A percentile compares a stretch with the other conserved stretches of the same genome.
phyloP scores from a whole-genome alignment of 2,329 filamentous ascomycete genomes.

The Botrytis hyacinthi region DNA sequence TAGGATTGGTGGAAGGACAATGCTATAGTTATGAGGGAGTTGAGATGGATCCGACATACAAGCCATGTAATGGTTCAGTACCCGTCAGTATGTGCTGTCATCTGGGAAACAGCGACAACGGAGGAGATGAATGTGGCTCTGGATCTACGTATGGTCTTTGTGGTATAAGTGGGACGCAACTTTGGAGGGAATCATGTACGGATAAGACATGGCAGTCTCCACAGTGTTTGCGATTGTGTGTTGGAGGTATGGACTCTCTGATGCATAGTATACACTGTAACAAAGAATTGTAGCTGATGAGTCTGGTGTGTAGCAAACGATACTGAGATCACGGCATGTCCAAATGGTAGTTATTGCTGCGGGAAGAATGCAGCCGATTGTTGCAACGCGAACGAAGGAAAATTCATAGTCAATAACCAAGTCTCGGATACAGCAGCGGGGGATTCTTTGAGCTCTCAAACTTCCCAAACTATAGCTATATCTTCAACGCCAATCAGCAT shows the following conservation, averaged over 20 bases:
- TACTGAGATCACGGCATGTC: slow-evolving; percentile 13
- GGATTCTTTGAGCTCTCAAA: background rate
- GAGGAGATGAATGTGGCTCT: slow-evolving; percentile 15
- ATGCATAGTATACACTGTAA: too few relatives aligned
- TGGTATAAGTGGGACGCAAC: slow-evolving; percentile 14
- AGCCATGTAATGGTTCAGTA: slow-evolving; percentile 17
- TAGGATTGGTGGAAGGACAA: background rate
- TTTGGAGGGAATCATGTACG: slow-evolving; percentile 21
- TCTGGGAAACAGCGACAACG: background rate
- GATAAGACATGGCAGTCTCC: slow-evolving; percentile 20
- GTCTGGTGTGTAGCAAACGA: slow-evolving; percentile 1
- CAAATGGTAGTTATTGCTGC: slow-evolving; percentile 20
- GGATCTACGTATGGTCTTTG: slow-evolving; percentile 20
- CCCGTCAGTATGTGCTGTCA: slow-evolving; percentile 20
- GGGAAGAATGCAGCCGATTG: slow-evolving; percentile 11
- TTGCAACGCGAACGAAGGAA: slow-evolving; percentile 6
- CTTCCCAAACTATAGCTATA: background rate
- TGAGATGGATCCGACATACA: slow-evolving; percentile 1
- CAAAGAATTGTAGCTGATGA: background rate
- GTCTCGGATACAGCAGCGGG: slow-evolving; percentile 6
- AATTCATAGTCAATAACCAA: slow-evolving; percentile 18
- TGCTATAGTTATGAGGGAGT: slow-evolving; percentile 15
- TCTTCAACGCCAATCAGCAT: background rate
- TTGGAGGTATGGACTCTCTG: slow-evolving; percentile 1
- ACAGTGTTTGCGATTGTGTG: slow-evolving; percentile 10